These are phyloP conservation scores for Pseudocercospora macadamiae DNA, from an alignment of 2,329 filamentous ascomycete species.

Conservation along the genomic window DNA sequence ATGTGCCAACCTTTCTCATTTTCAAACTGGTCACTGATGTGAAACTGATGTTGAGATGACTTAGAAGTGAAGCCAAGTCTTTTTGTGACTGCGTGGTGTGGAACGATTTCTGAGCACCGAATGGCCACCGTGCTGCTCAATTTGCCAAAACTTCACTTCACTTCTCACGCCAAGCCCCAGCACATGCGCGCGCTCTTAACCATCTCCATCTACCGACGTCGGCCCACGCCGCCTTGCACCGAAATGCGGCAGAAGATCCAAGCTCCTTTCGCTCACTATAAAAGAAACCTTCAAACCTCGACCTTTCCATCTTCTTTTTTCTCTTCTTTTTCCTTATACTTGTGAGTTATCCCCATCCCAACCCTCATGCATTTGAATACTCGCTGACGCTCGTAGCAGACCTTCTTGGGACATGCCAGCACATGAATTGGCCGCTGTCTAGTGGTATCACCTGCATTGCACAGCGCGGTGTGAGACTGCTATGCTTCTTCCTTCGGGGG, in stretches of 20 bases:
- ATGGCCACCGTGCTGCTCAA: too few species aligned
- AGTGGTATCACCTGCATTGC: neutral
- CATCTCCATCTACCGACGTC: neutral
- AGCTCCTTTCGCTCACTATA: neutral
- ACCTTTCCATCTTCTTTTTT: neutral
- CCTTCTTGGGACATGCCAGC: constrained; percentile 1
- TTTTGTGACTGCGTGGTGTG: too few species aligned
- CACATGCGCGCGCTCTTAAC: too few species aligned
- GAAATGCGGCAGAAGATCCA: too few species aligned
- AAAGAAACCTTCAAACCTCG: neutral
- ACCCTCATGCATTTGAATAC: neutral
- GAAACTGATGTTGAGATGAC: too few species aligned
- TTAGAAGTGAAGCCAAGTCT: too few species aligned
- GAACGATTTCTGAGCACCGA: too few species aligned
- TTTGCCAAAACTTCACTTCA: neutral
- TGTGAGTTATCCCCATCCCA: neutral
- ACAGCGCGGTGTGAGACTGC: neutral
- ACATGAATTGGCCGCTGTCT: neutral
- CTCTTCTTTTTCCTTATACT: neutral
- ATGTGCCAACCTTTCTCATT: too few species aligned
- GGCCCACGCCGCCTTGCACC: too few species aligned
- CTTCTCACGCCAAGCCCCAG: neutral
- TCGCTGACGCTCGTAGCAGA: neutral
- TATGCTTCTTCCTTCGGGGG: neutral
- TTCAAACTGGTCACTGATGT: too few species aligned